These are phyloP conservation scores for Castanea crenata DNA, from an alignment of 306 rosid species.

Conservation along the genomic window DNA sequence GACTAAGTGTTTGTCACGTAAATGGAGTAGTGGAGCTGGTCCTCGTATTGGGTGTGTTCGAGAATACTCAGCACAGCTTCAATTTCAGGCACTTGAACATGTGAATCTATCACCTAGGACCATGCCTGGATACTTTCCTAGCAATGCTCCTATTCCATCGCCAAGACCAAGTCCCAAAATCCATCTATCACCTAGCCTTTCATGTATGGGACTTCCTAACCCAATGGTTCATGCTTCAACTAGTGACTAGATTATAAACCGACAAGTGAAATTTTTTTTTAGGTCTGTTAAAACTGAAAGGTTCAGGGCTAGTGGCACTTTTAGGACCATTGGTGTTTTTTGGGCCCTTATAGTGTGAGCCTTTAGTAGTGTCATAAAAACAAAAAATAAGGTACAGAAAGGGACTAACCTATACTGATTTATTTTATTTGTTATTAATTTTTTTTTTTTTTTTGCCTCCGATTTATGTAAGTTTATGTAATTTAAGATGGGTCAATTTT, in stretches of 20 bases:
- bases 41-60: constrained; percentile 63
- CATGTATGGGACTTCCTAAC: constrained; percentile 52
- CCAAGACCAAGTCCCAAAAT: constrained; percentile 72
- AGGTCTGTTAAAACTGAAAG: not conserved
- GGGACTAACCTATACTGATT: constrained; percentile 27
- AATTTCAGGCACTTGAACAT: constrained; percentile 67
- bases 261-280: not conserved
- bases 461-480: too few species aligned
- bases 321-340: not conserved
- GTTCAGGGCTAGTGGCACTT: not conserved
- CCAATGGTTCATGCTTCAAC: constrained; percentile 35
- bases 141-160: constrained; percentile 58
- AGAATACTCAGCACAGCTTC: constrained; percentile 69
- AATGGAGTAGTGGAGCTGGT: constrained; percentile 63
- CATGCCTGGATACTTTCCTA: constrained; percentile 23
- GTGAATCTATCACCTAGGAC: constrained; percentile 62
- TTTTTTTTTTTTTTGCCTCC: not conserved
- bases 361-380: not conserved
- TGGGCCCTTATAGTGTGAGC: not conserved
- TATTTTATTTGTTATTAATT: not conserved
- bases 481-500: too few species aligned
- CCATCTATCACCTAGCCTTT: constrained; percentile 65
- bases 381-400: constrained; percentile 7
- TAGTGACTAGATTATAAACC: not conserved
- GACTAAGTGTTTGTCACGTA: constrained; percentile 36